Conservation (phyloP, 129 eudicot species). For the Flaveria brownii region DNA sequence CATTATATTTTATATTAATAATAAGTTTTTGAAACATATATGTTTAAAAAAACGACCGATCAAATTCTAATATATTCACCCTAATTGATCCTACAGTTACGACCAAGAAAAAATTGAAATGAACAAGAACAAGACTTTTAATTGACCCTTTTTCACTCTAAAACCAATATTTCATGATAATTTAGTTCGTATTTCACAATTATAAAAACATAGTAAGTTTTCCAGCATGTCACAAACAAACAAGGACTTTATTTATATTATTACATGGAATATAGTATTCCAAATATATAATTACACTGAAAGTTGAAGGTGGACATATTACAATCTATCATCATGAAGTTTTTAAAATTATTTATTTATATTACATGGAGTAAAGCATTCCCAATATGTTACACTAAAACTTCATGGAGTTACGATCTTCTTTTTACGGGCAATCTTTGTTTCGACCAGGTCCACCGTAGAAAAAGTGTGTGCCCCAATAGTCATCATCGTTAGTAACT, state of each 20-base stretch:
- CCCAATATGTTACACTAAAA: background rate
- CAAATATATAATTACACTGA: slow-evolving; percentile 12
- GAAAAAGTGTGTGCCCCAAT: slow-evolving; percentile 76
- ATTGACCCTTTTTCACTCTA: background rate
- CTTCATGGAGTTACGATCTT: background rate
- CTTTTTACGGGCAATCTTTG: slow-evolving; percentile 46
- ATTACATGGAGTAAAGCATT: background rate
- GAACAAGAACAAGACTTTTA: too few species aligned
- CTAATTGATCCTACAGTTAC: too few species aligned
- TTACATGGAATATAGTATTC: background rate
- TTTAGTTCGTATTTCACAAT: background rate
- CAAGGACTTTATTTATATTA: background rate
- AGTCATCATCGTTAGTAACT: slow-evolving; percentile 45
- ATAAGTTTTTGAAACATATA: too few species aligned
- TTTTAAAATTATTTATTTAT: background rate
- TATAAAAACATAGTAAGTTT: too few species aligned
- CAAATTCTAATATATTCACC: too few species aligned
- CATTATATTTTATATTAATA: too few species aligned
- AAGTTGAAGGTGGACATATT: background rate
- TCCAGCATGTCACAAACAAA: background rate
- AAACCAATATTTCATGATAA: too few species aligned
- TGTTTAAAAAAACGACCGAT: too few species aligned
- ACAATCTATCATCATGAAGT: background rate
- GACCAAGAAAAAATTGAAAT: too few species aligned
- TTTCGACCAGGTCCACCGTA: slow-evolving; percentile 91